Evolutionary conservation across 805 yeast genomes (phyloP).

Genomic region (Candida peoriensis): DNA sequence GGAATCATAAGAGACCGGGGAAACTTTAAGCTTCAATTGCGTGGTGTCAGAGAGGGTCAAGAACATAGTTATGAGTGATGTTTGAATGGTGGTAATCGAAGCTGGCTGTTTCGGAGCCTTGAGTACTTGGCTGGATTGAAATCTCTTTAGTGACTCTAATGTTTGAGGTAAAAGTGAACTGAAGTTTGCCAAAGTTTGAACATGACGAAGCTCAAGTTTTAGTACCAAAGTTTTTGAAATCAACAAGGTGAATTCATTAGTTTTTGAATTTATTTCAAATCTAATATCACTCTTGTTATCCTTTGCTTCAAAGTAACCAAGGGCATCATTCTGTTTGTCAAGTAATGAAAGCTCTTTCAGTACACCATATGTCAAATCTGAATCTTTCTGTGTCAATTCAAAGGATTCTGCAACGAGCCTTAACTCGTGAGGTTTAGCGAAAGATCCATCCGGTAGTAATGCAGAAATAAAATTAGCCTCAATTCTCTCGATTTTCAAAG

Average conservation of each 20-base stretch:
- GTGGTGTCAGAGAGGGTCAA: slow-evolving; percentile 6
- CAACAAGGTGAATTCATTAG: slow-evolving; percentile 35
- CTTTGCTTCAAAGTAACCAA: slow-evolving; percentile 26
- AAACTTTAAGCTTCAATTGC: slow-evolving; percentile 25
- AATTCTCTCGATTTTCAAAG: slow-evolving; percentile 33
- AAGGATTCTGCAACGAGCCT: slow-evolving; percentile 27
- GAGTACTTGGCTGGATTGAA: slow-evolving; percentile 5
- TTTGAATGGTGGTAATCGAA: slow-evolving; percentile 13
- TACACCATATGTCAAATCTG: slow-evolving; percentile 43
- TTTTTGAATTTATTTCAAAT: slow-evolving; percentile 39
- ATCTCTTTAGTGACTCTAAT: slow-evolving; percentile 15
- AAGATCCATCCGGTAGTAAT: slow-evolving; percentile 34
- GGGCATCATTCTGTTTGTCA: slow-evolving; percentile 13
- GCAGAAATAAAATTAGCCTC: slow-evolving; percentile 44
- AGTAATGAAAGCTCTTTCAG: slow-evolving; percentile 29
- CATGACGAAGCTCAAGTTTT: slow-evolving; percentile 10
- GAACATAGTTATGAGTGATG: slow-evolving; percentile 14
- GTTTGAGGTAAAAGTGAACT: slow-evolving; percentile 24
- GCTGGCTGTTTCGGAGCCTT: slow-evolving; percentile 3
- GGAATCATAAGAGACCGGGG: slow-evolving; percentile 43
- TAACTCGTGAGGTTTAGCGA: slow-evolving; percentile 31
- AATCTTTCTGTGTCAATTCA: slow-evolving; percentile 39
- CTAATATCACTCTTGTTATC: slow-evolving; percentile 42
- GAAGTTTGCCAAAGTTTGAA: slow-evolving; percentile 28
- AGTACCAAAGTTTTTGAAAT: slow-evolving; percentile 37